These are phyloP conservation scores for Trypanosoma scelopori DNA, from an alignment of 208 protist genomes.

Conservation along the genomic window DNA sequence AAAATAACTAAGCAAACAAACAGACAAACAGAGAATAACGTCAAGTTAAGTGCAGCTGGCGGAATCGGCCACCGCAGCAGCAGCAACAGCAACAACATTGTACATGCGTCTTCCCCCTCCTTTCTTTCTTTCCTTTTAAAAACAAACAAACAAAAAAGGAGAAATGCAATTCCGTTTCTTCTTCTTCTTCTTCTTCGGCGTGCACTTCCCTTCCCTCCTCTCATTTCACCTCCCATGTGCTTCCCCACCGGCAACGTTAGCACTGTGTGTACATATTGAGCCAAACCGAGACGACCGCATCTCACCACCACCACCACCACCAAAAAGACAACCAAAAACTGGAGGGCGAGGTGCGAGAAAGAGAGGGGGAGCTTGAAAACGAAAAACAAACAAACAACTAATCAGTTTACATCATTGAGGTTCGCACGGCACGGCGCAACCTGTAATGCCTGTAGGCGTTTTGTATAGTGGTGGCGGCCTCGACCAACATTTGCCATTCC, in stretches of 20 bases:
- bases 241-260: background rate
- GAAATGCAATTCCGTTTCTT: background rate
- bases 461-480: slow-evolving; percentile 76
- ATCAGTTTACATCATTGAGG: slow-evolving; percentile 6
- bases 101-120: background rate
- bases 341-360: too few relatives aligned
- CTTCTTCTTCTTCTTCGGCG: background rate
- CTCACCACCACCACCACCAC: background rate
- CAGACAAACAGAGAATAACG: too few relatives aligned
- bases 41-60: too few relatives aligned
- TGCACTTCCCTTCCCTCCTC: background rate
- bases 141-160: too few relatives aligned
- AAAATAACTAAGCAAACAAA: too few relatives aligned
- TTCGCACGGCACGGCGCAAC: slow-evolving; percentile 14
- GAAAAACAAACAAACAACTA: too few relatives aligned
- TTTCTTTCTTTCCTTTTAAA: background rate
- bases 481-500: slow-evolving; percentile 29
- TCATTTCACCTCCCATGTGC: background rate
- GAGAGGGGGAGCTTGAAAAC: too few relatives aligned
- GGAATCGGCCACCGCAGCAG: too few relatives aligned
- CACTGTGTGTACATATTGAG: background rate
- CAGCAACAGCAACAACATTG: too few relatives aligned
- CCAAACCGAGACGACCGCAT: background rate
- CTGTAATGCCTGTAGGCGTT: slow-evolving; percentile 43
- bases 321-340: too few relatives aligned